Percentiles rank a stretch among this genome's conserved stretches.
Conservation (phyloP, 106 monocot species). For the Amphibolis antarctica region DNA sequence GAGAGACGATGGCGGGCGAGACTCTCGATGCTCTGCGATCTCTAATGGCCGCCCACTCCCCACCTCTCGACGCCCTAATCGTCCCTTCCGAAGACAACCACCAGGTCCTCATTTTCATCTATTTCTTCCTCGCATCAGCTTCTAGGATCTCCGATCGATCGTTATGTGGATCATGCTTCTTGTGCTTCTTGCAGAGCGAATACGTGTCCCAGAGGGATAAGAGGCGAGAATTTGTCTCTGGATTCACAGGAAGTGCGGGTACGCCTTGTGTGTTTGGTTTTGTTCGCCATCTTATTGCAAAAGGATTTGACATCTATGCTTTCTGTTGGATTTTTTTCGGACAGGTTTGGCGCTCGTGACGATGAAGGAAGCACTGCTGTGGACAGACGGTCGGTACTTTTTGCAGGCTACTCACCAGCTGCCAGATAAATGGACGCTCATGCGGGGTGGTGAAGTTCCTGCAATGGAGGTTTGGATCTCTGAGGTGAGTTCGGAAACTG, state of each 20-base stretch:
- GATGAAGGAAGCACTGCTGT: slow-evolving; percentile 63
- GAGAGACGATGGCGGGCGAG: slow-evolving; percentile 32
- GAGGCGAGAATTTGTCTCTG: slow-evolving; percentile 72
- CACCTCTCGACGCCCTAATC: slow-evolving; percentile 78
- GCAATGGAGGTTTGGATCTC: slow-evolving; percentile 72
- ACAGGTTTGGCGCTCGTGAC: slow-evolving; percentile 88
- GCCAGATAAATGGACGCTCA: slow-evolving; percentile 69
- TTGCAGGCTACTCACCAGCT: slow-evolving; percentile 77
- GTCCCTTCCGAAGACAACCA: slow-evolving; percentile 93
- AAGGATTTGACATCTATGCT: background rate
- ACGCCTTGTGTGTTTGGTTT: slow-evolving; percentile 6
- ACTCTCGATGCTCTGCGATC: slow-evolving; percentile 61
- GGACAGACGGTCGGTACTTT: slow-evolving; percentile 98
- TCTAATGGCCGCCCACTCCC: slow-evolving; percentile 69
- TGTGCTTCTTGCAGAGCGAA: slow-evolving; percentile 51
- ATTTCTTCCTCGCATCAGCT: background rate
- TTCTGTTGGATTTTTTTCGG: background rate
- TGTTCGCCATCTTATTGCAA: background rate
- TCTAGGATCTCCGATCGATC: slow-evolving; percentile 1
- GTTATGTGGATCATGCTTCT: background rate
- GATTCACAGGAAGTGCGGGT: slow-evolving; percentile 97
- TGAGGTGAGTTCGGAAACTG: slow-evolving; percentile 36
- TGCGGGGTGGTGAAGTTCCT: slow-evolving; percentile 77
- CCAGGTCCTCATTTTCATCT: slow-evolving; percentile 39
- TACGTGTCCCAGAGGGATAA: slow-evolving; percentile 86